phyloP scores from a whole-genome alignment of 2,329 filamentous ascomycete species.

The Lasiodiplodia sp. region DNA sequence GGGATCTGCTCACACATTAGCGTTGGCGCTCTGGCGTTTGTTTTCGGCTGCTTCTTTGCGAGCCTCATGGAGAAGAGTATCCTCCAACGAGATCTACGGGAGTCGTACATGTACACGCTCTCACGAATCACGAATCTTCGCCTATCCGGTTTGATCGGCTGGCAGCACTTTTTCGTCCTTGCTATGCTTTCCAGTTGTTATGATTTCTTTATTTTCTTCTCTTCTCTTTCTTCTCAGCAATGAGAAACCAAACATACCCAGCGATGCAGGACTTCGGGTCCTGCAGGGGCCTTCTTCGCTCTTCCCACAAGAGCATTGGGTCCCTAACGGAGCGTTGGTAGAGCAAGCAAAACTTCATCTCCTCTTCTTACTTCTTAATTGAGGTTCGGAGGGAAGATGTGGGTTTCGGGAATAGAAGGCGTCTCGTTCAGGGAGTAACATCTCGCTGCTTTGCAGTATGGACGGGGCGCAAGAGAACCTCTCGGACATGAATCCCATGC shows the following conservation, averaged over 20 bases:
- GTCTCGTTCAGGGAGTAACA: conserved; percentile 35
- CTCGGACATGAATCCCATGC: conserved; percentile 38
- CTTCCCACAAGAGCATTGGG: conserved; percentile 41
- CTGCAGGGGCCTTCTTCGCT: conserved; percentile 48
- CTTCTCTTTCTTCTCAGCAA: background rate
- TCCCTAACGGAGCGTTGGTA: conserved; percentile 59
- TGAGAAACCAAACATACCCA: conserved; percentile 40
- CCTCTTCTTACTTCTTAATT: conserved; percentile 18
- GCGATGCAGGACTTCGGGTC: conserved; percentile 53
- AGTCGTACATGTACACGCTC: background rate
- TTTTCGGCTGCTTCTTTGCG: conserved; percentile 22
- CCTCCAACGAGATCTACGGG: background rate
- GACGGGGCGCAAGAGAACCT: conserved; percentile 49
- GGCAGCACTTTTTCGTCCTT: background rate
- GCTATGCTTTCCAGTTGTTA: background rate
- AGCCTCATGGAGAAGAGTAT: background rate
- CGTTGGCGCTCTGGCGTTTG: conserved; percentile 27
- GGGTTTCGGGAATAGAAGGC: conserved; percentile 45
- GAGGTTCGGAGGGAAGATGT: conserved; percentile 14
- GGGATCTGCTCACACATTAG: conserved; percentile 18
- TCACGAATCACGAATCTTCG: background rate
- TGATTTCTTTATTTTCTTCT: background rate
- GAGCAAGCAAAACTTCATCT: conserved; percentile 37
- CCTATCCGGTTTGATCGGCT: conserved; percentile 17
- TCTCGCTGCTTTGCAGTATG: conserved; percentile 37